phyloP scores from a whole-genome alignment of 1,284 basidiomycete genomes.

The Erythrobasidium hasegawianum region DNA sequence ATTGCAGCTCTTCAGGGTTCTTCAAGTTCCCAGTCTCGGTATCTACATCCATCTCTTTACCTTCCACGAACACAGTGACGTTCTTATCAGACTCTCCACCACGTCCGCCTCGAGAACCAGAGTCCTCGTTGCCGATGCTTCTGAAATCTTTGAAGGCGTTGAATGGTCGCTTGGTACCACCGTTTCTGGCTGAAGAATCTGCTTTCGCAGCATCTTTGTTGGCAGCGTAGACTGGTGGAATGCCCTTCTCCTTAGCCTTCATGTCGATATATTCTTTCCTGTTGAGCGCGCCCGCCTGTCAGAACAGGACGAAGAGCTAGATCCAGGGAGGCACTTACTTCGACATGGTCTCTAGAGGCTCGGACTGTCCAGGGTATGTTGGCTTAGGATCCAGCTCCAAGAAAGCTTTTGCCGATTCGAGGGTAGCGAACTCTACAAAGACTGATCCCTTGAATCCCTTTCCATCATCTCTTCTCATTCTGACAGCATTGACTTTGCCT shows the following conservation, averaged over 20 bases:
- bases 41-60: conserved; percentile 50
- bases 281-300: too few relatives aligned
- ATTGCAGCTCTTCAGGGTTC: conserved; percentile 62
- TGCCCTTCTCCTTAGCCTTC: conserved; percentile 95
- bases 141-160: conserved; percentile 78
- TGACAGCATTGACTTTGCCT: conserved; percentile 72
- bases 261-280: conserved; percentile 88
- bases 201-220: conserved; percentile 54
- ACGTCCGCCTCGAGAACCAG: conserved; percentile 30
- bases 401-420: conserved; percentile 68
- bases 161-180: conserved; percentile 57
- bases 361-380: conserved; percentile 61
- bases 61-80: conserved; percentile 36
- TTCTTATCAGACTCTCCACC: conserved; percentile 48
- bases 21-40: conserved; percentile 57
- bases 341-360: conserved; percentile 75
- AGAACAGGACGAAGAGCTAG: too few relatives aligned
- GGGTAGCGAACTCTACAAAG: conserved; percentile 82
- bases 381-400: conserved; percentile 74
- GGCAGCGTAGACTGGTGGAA: conserved; percentile 62
- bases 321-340: conserved; percentile 59
- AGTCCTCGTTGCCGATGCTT: conserved; percentile 28
- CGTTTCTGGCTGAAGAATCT: conserved; percentile 54
- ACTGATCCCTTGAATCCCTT: conserved; percentile 70
- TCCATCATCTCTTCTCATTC: conserved; percentile 68